Percentiles rank a stretch among this genome's conserved stretches.
These are phyloP conservation scores for Stenogyne calaminthoides DNA, from an alignment of 305 asterid genomes.

Conservation along the genomic window DNA sequence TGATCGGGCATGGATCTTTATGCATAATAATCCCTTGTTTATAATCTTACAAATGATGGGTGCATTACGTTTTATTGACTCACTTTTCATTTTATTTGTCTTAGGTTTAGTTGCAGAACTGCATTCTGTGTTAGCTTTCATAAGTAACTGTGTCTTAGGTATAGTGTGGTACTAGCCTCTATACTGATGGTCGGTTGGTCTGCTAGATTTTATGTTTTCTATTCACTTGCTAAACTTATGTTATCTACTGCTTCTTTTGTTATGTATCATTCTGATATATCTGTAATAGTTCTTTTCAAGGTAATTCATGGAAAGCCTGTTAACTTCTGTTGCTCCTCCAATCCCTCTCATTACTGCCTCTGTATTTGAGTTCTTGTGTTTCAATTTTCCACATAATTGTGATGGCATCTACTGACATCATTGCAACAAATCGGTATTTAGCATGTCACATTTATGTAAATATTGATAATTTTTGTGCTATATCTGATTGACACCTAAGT, in stretches of 20 bases:
- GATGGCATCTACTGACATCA: neutral
- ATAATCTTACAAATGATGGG: neutral
- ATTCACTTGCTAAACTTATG: neutral
- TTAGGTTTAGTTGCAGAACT: slow-evolving; percentile 1
- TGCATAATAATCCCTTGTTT: neutral
- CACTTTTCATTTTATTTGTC: neutral
- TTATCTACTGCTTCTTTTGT: neutral
- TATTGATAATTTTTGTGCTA: neutral
- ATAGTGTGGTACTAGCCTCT: neutral
- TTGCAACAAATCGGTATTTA: neutral
- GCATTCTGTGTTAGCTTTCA: neutral
- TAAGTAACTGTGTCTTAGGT: neutral
- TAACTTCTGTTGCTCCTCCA: slow-evolving; percentile 8
- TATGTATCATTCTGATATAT: neutral
- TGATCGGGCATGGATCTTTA: neutral
- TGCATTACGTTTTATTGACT: neutral
- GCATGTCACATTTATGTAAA: neutral
- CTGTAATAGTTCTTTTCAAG: neutral
- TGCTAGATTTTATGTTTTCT: slow-evolving; percentile 7
- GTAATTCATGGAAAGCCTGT: neutral
- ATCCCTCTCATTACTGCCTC: neutral
- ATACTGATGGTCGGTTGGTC: neutral
- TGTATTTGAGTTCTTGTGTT: slow-evolving; percentile 1
- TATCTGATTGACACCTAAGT: neutral
- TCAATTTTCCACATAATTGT: neutral